Evolutionary conservation across 345 rosid species (phyloP).

Genomic region (Salix suchowensis): DNA sequence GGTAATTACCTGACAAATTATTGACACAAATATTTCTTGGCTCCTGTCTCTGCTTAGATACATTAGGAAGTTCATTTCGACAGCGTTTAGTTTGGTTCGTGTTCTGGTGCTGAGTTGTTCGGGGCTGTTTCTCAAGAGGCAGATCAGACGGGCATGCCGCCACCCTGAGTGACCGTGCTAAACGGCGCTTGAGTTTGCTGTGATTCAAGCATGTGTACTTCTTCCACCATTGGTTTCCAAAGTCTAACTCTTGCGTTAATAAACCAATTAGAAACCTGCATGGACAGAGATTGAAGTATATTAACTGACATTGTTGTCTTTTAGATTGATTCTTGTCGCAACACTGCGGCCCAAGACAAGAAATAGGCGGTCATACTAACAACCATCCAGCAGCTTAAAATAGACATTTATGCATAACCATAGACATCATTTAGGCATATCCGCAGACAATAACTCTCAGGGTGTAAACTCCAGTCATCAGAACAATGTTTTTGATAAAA

Average conservation of each 20-base stretch:
- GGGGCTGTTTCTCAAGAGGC: background rate
- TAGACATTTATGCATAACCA: background rate
- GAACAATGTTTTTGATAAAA: background rate
- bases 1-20: background rate
- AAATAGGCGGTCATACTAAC: background rate
- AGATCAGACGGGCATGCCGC: slow-evolving; percentile 5
- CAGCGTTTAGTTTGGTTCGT: slow-evolving; percentile 9
- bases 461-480: background rate
- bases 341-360: background rate
- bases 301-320: background rate
- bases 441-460: background rate
- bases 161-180: background rate
- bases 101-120: background rate
- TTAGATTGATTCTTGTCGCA: background rate
- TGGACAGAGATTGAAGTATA: background rate
- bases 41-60: slow-evolving; percentile 2
- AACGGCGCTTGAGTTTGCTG: slow-evolving; percentile 1
- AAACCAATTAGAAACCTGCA: slow-evolving; percentile 33
- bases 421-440: background rate
- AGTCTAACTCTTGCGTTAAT: slow-evolving; percentile 32
- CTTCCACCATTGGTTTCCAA: slow-evolving; percentile 39
- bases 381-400: background rate
- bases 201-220: slow-evolving; percentile 26
- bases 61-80: slow-evolving; percentile 3
- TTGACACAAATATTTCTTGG: background rate